A percentile compares a stretch with the other conserved stretches of the same genome.
Conservation (phyloP, 2,329 filamentous ascomycete species). For the Periconia sp. region DNA sequence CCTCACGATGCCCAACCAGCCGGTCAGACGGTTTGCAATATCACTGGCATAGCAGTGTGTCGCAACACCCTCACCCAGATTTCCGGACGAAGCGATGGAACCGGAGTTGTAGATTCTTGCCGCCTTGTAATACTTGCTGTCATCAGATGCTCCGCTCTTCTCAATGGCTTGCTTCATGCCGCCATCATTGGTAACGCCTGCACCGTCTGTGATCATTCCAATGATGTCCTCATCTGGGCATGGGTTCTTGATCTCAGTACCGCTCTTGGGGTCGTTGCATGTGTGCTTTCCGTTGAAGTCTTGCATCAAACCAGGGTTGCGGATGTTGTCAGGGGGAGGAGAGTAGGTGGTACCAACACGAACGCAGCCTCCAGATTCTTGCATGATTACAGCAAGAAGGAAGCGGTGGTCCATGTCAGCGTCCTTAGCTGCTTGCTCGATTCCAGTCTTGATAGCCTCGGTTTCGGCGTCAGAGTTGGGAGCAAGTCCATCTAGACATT, state of each 20-base stretch:
- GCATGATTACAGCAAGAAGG: slow-evolving; percentile 53
- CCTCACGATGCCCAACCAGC: slow-evolving; percentile 39
- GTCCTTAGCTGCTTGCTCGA: slow-evolving; percentile 35
- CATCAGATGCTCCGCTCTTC: slow-evolving; percentile 33
- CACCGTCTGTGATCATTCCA: slow-evolving; percentile 53
- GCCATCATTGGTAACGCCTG: slow-evolving; percentile 50
- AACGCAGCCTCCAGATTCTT: slow-evolving; percentile 55
- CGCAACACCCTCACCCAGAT: slow-evolving; percentile 48
- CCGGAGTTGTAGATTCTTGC: slow-evolving; percentile 60
- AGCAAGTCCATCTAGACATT: too few relatives aligned
- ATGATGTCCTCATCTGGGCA: slow-evolving; percentile 45
- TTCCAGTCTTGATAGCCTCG: slow-evolving; percentile 46
- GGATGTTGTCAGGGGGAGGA: slow-evolving; percentile 33
- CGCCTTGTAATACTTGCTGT: slow-evolving; percentile 52
- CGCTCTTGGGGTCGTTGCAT: slow-evolving; percentile 44
- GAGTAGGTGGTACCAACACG: slow-evolving; percentile 49
- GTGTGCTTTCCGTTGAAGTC: slow-evolving; percentile 31
- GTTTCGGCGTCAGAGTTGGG: slow-evolving; percentile 32
- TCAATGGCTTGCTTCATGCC: slow-evolving; percentile 50
- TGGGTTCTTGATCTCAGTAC: slow-evolving; percentile 45
- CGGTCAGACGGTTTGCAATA: slow-evolving; percentile 55
- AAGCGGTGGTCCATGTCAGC: slow-evolving; percentile 48
- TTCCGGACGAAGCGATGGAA: slow-evolving; percentile 37
- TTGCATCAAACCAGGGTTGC: slow-evolving; percentile 56
- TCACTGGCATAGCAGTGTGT: slow-evolving; percentile 61